A percentile compares a stretch with the other conserved stretches of the same genome.
phyloP scores from a whole-genome alignment of 129 eudicot species.

The Saussurea involucrata region DNA sequence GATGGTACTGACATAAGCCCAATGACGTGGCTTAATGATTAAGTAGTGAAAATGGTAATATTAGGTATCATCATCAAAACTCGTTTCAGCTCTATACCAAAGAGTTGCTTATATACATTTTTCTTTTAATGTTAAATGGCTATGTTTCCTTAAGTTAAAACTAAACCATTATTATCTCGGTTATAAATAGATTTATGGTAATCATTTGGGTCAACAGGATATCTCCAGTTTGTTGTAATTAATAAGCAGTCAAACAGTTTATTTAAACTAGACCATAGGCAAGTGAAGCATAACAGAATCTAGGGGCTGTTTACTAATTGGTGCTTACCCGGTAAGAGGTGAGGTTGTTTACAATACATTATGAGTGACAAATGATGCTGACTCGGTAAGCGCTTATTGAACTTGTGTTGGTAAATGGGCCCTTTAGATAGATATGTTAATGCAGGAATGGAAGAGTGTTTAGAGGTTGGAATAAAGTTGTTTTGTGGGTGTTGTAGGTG shows the following conservation, averaged over 20 bases:
- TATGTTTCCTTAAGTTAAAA: neutral
- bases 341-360: no score
- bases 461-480: neutral
- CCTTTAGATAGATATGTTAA: neutral
- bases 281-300: neutral
- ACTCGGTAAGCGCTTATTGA: no score
- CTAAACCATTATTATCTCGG: neutral
- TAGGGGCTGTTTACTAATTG: no score
- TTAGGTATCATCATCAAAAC: no score
- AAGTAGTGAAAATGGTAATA: no score
- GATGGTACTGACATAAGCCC: no score
- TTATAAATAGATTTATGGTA: neutral
- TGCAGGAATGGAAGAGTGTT: neutral
- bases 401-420: no score
- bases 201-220: neutral
- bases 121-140: neutral
- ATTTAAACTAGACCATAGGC: neutral
- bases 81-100: neutral
- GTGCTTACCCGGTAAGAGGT: no score
- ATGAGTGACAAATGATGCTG: no score
- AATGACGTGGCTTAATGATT: no score
- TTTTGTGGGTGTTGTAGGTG: constrained; percentile 42
- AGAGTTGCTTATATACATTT: neutral
- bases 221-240: neutral
- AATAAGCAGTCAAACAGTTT: neutral